Base-by-base conservation (phyloP, 169 alveolate genomes). In the Plasmodium falciparum region DNA sequence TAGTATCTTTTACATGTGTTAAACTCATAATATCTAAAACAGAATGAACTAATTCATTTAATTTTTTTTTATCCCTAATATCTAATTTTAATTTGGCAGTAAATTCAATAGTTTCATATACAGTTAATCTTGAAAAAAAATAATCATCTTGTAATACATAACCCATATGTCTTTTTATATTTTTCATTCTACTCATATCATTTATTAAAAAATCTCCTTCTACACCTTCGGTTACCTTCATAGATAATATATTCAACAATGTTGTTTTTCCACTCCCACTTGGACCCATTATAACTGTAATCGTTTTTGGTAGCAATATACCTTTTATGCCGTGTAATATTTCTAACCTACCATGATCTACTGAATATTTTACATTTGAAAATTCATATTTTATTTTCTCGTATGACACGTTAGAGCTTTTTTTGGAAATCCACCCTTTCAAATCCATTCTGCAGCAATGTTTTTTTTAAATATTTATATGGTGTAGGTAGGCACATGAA, bases 211-310 rank as follows among this genome's bases (percentile, higher is more conserved):
- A 70, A 0, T 70, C 33, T 7, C 89, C 88, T 22, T 75, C 72
- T 13, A 75, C 89, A 12, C 89, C 89, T 12, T 73, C 88, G 6
- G 89, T 62, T 73, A 73, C 80, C 73, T 92, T 71, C 93, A 70
- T 70, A 15, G 92, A 88, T 52, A 95, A 86, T 47, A 92, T 83
- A 65, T 92, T 93, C 59, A 93, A 50, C 89, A 93, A 88, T 11
- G 96, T 93, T 54, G 96, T 92, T 73, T 93, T 95, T 6, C 97
- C 96, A 9, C 96, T 90, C 22, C 96, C 95, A n/a, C 95, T 78
- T 39, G 91, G 93, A 15, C 97, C 97, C 88, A 93, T 63, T 12
- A 92, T 54, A 24, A 92, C 89, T 22, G 90, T 72, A 20, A 93
- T 65, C 7, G 70, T 71, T 50, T 80, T 13, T 2, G 95, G 95